Evolutionary conservation across 352 stramenopile species (phyloP).

Genomic region (Saprolegnia parasitica): DNA sequence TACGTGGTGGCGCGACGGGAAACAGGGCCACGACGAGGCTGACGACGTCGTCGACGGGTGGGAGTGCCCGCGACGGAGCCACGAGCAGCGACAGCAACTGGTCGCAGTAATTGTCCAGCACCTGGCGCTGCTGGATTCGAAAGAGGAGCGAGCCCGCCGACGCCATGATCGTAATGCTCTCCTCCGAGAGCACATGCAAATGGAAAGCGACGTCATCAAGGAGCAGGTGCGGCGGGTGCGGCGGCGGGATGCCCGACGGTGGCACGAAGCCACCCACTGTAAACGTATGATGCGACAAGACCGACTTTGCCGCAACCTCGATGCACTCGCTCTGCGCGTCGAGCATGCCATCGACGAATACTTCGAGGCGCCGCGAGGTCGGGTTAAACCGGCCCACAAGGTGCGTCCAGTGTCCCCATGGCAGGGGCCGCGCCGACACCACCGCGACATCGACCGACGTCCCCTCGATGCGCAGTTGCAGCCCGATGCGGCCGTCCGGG

Average conservation of each 20-base stretch:
- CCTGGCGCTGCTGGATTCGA: slow-evolving; percentile 37
- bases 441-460: neutral
- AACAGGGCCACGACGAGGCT: slow-evolving; percentile 11
- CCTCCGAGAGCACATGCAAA: slow-evolving; percentile 22
- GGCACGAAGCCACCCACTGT: slow-evolving; percentile 17
- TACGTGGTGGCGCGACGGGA: slow-evolving; percentile 4
- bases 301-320: neutral
- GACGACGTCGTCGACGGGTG: slow-evolving; percentile 6
- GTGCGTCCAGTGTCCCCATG: slow-evolving; percentile 13
- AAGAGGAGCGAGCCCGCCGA: slow-evolving; percentile 37
- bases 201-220: slow-evolving; percentile 23
- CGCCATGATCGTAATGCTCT: slow-evolving; percentile 32
- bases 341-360: slow-evolving; percentile 2
- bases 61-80: neutral
- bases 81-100: slow-evolving; percentile 39
- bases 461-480: neutral
- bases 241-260: neutral
- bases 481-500: neutral
- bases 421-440: neutral
- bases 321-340: neutral
- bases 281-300: slow-evolving; percentile 19
- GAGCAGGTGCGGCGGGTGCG: slow-evolving; percentile 18
- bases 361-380: neutral
- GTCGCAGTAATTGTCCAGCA: slow-evolving; percentile 33
- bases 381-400: neutral